Percentiles rank a stretch among this genome's conserved stretches.
phyloP scores from a whole-genome alignment of 108 stramenopile genomes.

The Stephanodiscus minutulus region DNA sequence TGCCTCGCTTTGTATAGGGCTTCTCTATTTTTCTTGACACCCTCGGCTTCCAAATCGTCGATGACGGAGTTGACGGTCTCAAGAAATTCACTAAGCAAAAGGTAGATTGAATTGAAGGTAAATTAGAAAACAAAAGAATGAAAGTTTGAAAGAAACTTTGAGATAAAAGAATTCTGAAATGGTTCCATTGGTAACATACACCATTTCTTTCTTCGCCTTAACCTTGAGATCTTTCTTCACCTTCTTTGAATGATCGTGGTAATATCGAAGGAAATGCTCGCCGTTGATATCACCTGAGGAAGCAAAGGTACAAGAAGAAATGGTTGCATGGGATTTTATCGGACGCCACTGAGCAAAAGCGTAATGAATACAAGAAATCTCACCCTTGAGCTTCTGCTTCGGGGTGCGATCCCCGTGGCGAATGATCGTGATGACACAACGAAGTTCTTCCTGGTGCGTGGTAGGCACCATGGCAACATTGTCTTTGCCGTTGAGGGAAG shows the following conservation, averaged over 20 bases:
- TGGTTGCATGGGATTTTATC: too few species aligned
- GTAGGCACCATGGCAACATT: conserved; percentile 24
- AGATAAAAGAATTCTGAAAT: too few species aligned
- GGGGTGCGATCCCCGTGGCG: conserved; percentile 98
- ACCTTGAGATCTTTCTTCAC: conserved; percentile 93
- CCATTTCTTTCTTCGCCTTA: conserved; percentile 86
- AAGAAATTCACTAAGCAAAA: conserved; percentile 66
- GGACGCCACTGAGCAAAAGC: too few species aligned
- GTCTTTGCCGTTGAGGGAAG: conserved; percentile 12
- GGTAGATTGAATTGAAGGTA: too few species aligned
- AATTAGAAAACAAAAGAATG: too few species aligned
- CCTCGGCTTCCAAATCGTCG: conserved; percentile 44
- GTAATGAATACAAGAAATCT: too few species aligned
- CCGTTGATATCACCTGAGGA: conserved; percentile 80
- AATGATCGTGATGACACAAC: conserved; percentile 95
- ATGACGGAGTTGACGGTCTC: conserved; percentile 76
- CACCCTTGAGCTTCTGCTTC: conserved; percentile 99
- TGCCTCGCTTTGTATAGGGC: conserved; percentile 68
- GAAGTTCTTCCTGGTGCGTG: conserved; percentile 85
- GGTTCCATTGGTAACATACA: not conserved
- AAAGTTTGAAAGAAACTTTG: too few species aligned
- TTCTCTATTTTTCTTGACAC: conserved; percentile 59
- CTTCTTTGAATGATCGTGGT: conserved; percentile 66
- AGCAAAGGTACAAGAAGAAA: too few species aligned
- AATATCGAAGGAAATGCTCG: conserved; percentile 80